Evolutionary conservation across 345 rosid genomes (phyloP), one percentile per base, ranked within the genome.

Genomic region (Heritiera fomes): DNA sequence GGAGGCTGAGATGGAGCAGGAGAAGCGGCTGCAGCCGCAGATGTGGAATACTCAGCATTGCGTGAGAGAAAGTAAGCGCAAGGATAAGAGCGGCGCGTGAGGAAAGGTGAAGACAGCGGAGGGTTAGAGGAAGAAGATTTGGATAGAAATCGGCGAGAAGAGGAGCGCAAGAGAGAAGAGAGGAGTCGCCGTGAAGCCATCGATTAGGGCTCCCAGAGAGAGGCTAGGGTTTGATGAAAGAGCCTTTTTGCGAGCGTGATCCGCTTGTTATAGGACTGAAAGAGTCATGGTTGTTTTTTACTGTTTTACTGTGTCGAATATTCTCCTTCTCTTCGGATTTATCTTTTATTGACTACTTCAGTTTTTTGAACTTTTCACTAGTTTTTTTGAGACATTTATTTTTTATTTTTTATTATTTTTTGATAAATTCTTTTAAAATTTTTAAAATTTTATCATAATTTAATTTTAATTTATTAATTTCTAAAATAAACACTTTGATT

Each of bases 151-250:
- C 93, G 94, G 78, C 88, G 90, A 8, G 90, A 58, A 30, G 97
- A 76, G 9, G 98, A 88, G 75, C 98, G 95, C 80, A 93, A 87
- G 60, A 95, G 89, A n/a, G 95, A 82, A 34, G 91, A 87, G 32
- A 93, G 58, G 75, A 91, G 79, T 77, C 97, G 79, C 82, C 99
- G 97, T 4, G 92, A 87, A 83, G 98, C 97, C 98, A 94, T 94
- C 38, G 84, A 30, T 56, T 30, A 28, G 79, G 82, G 89, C 83
- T 83, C 79, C 91, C 68, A 82, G 32, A 47, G 75, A 58, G 62
- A 55, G 38, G 78, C 70, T 83, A 86, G 89, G 83, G 82, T 79
- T 83, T 41, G 83, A 30, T 50, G 56, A 9, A 23, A 18, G 47
- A 59, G 28, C 17, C 13, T 7, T 7, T 8, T 23, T 23, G 28